Percentiles rank a stretch among this genome's conserved stretches.
These are phyloP conservation scores for Podaxis carcinomalis DNA, from an alignment of 768 basidiomycete genomes.

Conservation along the genomic window DNA sequence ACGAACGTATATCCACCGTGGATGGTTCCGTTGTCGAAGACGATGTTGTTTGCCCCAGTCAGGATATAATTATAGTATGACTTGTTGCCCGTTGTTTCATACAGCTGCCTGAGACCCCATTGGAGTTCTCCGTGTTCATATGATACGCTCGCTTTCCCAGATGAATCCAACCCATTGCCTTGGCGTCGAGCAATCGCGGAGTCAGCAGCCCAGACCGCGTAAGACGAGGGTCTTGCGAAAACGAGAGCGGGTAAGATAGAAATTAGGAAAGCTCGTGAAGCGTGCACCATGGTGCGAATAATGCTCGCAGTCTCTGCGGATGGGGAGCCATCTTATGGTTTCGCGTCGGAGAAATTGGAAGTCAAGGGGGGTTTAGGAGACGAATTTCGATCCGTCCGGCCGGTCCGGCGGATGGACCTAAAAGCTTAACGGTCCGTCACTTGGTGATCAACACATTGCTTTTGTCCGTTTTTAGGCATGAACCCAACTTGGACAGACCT, in stretches of 20 bases:
- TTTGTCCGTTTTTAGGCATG: no score
- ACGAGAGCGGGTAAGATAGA: not conserved
- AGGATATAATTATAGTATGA: conserved; percentile 39
- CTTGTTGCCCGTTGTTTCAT: conserved; percentile 34
- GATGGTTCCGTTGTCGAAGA: conserved; percentile 32
- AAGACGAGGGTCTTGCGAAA: conserved; percentile 29
- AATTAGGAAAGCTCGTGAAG: not conserved
- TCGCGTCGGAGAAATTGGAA: conserved; percentile 6
- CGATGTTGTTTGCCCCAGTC: conserved; percentile 33
- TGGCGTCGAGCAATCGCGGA: conserved; percentile 39
- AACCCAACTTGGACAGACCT: no score
- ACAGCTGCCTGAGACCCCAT: conserved; percentile 35
- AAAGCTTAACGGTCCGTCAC: no score
- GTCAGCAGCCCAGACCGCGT: conserved; percentile 43
- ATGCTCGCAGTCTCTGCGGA: not conserved
- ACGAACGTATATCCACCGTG: conserved; percentile 34
- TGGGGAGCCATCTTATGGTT: not conserved
- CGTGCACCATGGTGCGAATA: not conserved
- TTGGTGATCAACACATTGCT: no score
- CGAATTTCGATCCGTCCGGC: not conserved
- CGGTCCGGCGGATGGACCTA: not conserved
- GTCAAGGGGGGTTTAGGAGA: not conserved
- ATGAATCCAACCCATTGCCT: conserved; percentile 34
- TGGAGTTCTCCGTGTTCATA: conserved; percentile 38
- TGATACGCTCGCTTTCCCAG: conserved; percentile 28